Evolutionary conservation across 495 filamentous ascomycete genomes (phyloP).

Genomic region (Sporormia fimetaria): DNA sequence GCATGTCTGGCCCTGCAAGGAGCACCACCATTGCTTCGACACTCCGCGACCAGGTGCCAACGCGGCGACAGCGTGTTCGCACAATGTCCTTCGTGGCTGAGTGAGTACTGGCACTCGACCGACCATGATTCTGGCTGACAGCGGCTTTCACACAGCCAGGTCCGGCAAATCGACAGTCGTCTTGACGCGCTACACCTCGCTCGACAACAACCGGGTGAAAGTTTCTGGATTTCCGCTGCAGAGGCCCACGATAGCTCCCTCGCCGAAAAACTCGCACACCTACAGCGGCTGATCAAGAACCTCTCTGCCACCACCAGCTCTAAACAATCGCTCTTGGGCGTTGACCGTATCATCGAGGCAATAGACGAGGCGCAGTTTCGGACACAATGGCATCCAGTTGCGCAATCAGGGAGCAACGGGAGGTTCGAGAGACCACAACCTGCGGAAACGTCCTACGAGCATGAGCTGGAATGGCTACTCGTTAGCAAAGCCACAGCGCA

Average conservation of each 20-base stretch:
- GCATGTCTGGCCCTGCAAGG: too few relatives aligned
- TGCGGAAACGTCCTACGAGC: slow-evolving; percentile 39
- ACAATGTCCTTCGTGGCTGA: slow-evolving; percentile 28
- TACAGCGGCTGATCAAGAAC: slow-evolving; percentile 54
- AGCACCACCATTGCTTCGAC: neutral
- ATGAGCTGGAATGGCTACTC: slow-evolving; percentile 77
- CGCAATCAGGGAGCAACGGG: slow-evolving; percentile 21
- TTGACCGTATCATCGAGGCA: slow-evolving; percentile 44
- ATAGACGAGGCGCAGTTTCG: slow-evolving; percentile 47
- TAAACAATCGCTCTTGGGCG: slow-evolving; percentile 37
- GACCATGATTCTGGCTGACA: slow-evolving; percentile 5
- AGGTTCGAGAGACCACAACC: slow-evolving; percentile 8
- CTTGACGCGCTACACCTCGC: slow-evolving; percentile 63
- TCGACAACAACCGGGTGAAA: slow-evolving; percentile 24
- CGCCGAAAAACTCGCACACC: slow-evolving; percentile 26
- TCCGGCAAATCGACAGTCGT: slow-evolving; percentile 64
- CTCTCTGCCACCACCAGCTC: slow-evolving; percentile 56
- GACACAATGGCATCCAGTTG: slow-evolving; percentile 23
- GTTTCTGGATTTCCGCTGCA: slow-evolving; percentile 23
- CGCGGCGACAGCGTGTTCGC: slow-evolving; percentile 10
- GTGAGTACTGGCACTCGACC: slow-evolving; percentile 11
- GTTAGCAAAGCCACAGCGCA: slow-evolving; percentile 78
- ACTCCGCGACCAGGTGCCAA: slow-evolving; percentile 3
- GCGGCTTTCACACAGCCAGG: slow-evolving; percentile 46
- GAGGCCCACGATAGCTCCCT: slow-evolving; percentile 23